Percentiles rank a stretch among this genome's conserved stretches.
Conservation (phyloP, 1,284 basidiomycete genomes). For the Phlebopus sp. region DNA sequence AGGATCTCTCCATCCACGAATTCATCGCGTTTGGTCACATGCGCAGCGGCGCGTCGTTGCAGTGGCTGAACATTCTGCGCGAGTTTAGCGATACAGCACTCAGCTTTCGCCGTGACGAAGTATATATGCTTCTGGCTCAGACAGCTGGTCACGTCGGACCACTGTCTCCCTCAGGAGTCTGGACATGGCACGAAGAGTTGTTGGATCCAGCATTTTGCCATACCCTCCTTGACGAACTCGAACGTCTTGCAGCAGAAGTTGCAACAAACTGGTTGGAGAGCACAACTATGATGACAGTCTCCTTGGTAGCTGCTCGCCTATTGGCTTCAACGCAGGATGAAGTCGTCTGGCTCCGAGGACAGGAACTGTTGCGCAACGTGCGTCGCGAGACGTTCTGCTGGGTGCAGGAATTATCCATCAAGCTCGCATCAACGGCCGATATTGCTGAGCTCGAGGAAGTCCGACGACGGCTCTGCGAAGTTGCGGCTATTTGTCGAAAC, state of each 20-base stretch:
- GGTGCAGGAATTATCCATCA: constrained; percentile 32
- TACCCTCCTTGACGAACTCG: constrained; percentile 34
- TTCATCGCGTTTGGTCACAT: constrained; percentile 41
- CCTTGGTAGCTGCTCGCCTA: constrained; percentile 35
- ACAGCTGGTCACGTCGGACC: constrained; percentile 43
- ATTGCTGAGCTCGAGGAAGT: constrained; percentile 21
- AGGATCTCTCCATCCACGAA: constrained; percentile 41
- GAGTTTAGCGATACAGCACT: constrained; percentile 38
- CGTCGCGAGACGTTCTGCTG: constrained; percentile 36
- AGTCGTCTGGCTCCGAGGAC: constrained; percentile 10
- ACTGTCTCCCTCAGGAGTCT: constrained; percentile 10
- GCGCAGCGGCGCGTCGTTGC: constrained; percentile 41
- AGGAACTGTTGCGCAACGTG: constrained; percentile 28
- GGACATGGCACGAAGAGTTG: constrained; percentile 38
- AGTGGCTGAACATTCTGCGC: constrained; percentile 49
- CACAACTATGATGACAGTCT: constrained; percentile 36
- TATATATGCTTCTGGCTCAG: constrained; percentile 40
- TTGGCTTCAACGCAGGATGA: constrained; percentile 25
- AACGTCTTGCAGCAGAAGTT: constrained; percentile 28
- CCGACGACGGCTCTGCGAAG: constrained; percentile 30
- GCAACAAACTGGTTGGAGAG: constrained; percentile 43
- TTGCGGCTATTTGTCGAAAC: constrained; percentile 37
- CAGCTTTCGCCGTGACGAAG: constrained; percentile 36
- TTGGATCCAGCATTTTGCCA: constrained; percentile 31
- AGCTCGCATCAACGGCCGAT: constrained; percentile 19